Conservation (phyloP, 2,329 filamentous ascomycete species). For the Ploettnerulaceae sp. region DNA sequence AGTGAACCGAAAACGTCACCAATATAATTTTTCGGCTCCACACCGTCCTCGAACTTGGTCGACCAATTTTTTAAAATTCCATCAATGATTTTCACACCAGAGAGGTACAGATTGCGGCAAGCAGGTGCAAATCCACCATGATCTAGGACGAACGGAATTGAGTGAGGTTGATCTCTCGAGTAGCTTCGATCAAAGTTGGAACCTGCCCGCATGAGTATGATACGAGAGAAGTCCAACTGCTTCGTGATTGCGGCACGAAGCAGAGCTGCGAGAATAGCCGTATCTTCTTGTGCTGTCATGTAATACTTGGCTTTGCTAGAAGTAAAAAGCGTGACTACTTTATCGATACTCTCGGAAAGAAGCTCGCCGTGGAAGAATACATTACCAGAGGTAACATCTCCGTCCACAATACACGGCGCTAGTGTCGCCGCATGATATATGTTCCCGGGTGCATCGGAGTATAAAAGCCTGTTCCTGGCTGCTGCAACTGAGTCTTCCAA, state of each 20-base stretch:
- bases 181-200: constrained; percentile 60
- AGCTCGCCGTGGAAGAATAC: constrained; percentile 63
- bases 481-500: constrained; percentile 47
- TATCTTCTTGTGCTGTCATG: constrained; percentile 67
- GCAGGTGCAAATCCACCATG: constrained; percentile 60
- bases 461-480: constrained; percentile 44
- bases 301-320: constrained; percentile 64
- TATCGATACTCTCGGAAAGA: constrained; percentile 57
- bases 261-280: constrained; percentile 59
- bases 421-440: constrained; percentile 37
- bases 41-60: neutral
- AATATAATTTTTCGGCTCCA: neutral
- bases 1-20: constrained; percentile 2
- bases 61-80: constrained; percentile 43
- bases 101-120: constrained; percentile 58
- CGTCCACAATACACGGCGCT: constrained; percentile 42
- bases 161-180: neutral
- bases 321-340: constrained; percentile 57
- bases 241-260: constrained; percentile 52
- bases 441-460: neutral
- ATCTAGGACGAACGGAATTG: constrained; percentile 40
- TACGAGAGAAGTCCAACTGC: constrained; percentile 57
- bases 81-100: constrained; percentile 57
- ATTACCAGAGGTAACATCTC: constrained; percentile 63
- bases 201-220: constrained; percentile 62